Evolutionary conservation across 2,329 filamentous ascomycete species (phyloP).

Genomic region (Corynespora cassiicola): DNA sequence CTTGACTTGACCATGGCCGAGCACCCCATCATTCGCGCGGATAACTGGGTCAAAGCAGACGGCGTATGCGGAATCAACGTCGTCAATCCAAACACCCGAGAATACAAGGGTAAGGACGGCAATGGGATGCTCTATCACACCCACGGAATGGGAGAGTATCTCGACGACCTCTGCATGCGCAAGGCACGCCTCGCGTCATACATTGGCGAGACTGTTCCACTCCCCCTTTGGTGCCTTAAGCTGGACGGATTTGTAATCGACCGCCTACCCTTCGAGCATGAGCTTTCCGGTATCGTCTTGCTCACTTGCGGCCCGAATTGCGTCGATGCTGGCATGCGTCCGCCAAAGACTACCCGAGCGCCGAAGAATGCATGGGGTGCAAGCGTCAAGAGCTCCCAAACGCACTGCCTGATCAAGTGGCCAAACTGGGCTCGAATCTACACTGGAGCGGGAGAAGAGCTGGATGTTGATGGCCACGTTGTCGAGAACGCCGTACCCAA

Average conservation of each 20-base stretch:
- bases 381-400: constrained; percentile 19
- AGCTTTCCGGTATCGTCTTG: constrained; percentile 28
- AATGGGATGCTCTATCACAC: constrained; percentile 34
- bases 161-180: constrained; percentile 37
- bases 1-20: constrained; percentile 36
- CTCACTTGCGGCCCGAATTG: constrained; percentile 32
- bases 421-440: constrained; percentile 34
- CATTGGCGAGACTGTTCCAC: constrained; percentile 23
- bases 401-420: constrained; percentile 30
- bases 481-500: too few relatives aligned
- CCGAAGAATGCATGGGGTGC: constrained; percentile 22
- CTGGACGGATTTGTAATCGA: constrained; percentile 43
- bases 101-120: constrained; percentile 32
- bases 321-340: constrained; percentile 34
- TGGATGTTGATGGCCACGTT: constrained; percentile 18
- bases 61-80: constrained; percentile 29
- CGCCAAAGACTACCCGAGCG: constrained; percentile 21
- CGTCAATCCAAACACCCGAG: constrained; percentile 14
- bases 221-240: constrained; percentile 33
- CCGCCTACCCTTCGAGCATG: constrained; percentile 34
- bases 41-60: constrained; percentile 27
- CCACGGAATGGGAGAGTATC: constrained; percentile 40
- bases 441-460: constrained; percentile 25
- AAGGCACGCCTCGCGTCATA: constrained; percentile 36
- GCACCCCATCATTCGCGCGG: constrained; percentile 30